phyloP scores from a whole-genome alignment of 208 protist species.

The Leishmania mexicana region DNA sequence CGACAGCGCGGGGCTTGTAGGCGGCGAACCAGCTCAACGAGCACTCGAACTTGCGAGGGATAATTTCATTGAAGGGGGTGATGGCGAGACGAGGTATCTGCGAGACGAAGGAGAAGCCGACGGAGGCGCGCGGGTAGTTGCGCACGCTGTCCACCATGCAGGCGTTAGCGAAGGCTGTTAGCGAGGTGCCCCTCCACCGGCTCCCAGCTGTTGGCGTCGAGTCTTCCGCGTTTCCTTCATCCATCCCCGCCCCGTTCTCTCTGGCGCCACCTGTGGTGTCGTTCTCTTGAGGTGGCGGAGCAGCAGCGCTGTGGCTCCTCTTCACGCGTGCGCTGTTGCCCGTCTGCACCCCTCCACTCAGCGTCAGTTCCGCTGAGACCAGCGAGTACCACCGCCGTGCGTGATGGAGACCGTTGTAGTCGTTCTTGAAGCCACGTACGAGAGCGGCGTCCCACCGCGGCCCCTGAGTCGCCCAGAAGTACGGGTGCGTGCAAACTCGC shows the following conservation, averaged over 20 bases:
- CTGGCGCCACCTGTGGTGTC: neutral
- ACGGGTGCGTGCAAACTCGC: conserved; percentile 25
- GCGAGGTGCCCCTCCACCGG: conserved; percentile 7
- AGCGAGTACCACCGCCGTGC: conserved; percentile 57
- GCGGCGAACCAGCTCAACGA: conserved; percentile 64
- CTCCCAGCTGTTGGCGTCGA: neutral
- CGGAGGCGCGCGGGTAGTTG: conserved; percentile 50
- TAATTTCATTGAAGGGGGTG: conserved; percentile 55
- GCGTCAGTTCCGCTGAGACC: conserved; percentile 45
- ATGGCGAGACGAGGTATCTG: conserved; percentile 37
- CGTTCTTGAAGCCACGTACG: conserved; percentile 59
- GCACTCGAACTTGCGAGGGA: conserved; percentile 56
- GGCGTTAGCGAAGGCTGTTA: conserved; percentile 54
- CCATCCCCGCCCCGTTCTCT: neutral
- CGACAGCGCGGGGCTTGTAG: conserved; percentile 13
- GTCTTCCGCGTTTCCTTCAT: neutral
- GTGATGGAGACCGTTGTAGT: conserved; percentile 55
- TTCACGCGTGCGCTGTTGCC: conserved; percentile 1
- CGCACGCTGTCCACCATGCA: conserved; percentile 56
- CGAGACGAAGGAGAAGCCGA: conserved; percentile 56
- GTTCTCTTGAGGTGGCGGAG: neutral
- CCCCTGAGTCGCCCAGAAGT: conserved; percentile 78
- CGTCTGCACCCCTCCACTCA: conserved; percentile 8
- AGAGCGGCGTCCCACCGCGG: conserved; percentile 53
- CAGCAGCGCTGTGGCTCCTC: neutral